Conservation (phyloP, 1,139 yeast genomes). For the Eremothecium cymbalariae region DNA sequence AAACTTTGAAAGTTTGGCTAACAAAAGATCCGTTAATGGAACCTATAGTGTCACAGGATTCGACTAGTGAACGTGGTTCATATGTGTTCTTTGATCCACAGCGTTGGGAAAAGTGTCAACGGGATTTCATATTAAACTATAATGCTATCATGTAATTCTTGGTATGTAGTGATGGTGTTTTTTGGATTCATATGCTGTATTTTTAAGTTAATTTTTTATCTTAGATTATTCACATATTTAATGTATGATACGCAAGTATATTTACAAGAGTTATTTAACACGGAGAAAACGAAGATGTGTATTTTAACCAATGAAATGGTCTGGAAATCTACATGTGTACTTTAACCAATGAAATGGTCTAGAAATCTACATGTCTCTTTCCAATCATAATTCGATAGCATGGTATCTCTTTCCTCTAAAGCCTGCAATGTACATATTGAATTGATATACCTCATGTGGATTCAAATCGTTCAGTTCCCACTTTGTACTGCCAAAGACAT, state of each 20-base stretch:
- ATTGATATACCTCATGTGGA: conserved; percentile 89
- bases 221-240: not conserved
- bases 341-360: not conserved
- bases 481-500: conserved; percentile 76
- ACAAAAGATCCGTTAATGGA: conserved; percentile 90
- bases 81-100: conserved; percentile 94
- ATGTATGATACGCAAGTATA: not conserved
- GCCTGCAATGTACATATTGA: conserved; percentile 81
- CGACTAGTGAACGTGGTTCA: conserved; percentile 86
- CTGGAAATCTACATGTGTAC: not conserved
- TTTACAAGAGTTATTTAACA: not conserved
- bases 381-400: conserved; percentile 44
- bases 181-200: no score
- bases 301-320: not conserved
- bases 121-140: conserved; percentile 68
- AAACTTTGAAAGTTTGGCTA: conserved; percentile 91
- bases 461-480: conserved; percentile 88
- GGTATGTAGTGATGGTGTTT: not conserved
- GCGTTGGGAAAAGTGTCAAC: conserved; percentile 90
- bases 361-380: no score
- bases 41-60: conserved; percentile 66
- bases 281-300: not conserved
- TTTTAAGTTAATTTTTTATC: no score
- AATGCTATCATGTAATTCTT: conserved; percentile 39
- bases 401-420: conserved; percentile 96